phyloP scores from a whole-genome alignment of 768 basidiomycete species.

The Tremella yokohamensis region DNA sequence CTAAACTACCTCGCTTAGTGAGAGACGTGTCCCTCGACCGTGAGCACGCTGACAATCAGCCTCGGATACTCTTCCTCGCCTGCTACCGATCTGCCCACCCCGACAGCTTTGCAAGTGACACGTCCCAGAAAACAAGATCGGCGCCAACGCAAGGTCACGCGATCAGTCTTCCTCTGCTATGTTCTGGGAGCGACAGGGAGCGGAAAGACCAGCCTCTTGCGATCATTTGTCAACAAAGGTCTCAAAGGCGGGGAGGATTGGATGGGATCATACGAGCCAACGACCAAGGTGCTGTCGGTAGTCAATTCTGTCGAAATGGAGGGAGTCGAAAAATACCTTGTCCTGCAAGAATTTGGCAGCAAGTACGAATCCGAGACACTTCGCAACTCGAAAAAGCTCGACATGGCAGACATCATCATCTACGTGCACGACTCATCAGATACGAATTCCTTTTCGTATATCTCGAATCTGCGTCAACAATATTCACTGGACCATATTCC shows the following conservation, averaged over 20 bases:
- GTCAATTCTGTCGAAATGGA: slow-evolving; percentile 93
- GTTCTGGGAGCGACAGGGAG: slow-evolving; percentile 93
- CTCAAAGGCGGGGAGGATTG: slow-evolving; percentile 55
- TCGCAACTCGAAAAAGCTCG: slow-evolving; percentile 83
- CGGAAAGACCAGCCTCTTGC: slow-evolving; percentile 83
- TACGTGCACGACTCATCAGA: slow-evolving; percentile 98
- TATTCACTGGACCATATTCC: slow-evolving; percentile 93
- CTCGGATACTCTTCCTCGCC: slow-evolving; percentile 69
- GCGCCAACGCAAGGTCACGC: slow-evolving; percentile 76
- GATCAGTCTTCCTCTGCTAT: slow-evolving; percentile 90
- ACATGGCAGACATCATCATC: slow-evolving; percentile 87
- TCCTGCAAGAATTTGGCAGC: slow-evolving; percentile 95
- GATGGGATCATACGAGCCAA: slow-evolving; percentile 71
- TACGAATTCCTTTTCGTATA: slow-evolving; percentile 97
- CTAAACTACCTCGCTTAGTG: slow-evolving; percentile 86
- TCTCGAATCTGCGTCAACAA: slow-evolving; percentile 96
- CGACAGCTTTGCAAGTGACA: slow-evolving; percentile 78
- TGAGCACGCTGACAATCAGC: slow-evolving; percentile 19
- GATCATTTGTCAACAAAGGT: slow-evolving; percentile 79
- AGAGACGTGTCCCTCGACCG: slow-evolving; percentile 7
- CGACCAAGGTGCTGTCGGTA: slow-evolving; percentile 81
- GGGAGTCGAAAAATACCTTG: slow-evolving; percentile 91
- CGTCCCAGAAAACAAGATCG: slow-evolving; percentile 78
- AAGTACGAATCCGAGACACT: slow-evolving; percentile 88
- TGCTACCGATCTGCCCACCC: slow-evolving; percentile 53